Base-by-base conservation (phyloP, 2,329 filamentous ascomycete species). In the Colletotrichum ledebouriae region DNA sequence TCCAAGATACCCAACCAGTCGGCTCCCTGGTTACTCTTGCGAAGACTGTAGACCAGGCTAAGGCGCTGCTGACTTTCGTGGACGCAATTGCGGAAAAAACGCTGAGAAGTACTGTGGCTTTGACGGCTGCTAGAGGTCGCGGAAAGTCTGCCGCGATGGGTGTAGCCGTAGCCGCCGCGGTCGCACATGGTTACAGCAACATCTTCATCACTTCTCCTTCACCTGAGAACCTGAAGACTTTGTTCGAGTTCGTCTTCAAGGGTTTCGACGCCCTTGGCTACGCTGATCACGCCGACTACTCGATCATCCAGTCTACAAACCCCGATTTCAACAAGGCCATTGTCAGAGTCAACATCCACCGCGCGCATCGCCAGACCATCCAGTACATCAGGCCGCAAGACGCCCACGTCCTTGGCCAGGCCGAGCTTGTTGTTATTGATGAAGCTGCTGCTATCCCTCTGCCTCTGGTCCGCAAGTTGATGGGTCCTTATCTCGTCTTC, bases 281-380 rank as follows among this genome's bases (percentile, higher is more conserved):
- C 76, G 89, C 94, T 71, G 96, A 99, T 74, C 96, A 99, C 77
- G 90, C 94, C 73, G 96, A 99, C 77, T 99, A 99, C 81, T 97
- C 94, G 61, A 98, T 99, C 73, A 94, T 98, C 65, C 96, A 99
- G 77, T 98, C 94, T 1, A 98, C 95, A 3, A 98, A 99, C 79
- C 95, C 96, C 0, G 95, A 98, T 73, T 98, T 98, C 84, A 98
- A 98, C 85, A 99, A 99, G 83, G 96, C 96, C 3, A 97, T 99
- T 76, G 96, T 99, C 20, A 87, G 96, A 59, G 96, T 99, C 72
- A 98, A 99, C 80, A 90, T 99, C 56, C 94, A 98, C 82, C 87
- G 94, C 71, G 91, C 97, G 75, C 96, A 99, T 81, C 90, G 96
- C 50, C 96, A 99, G 80, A 98, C 96, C 0, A 99, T 99, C 56